A percentile compares a stretch with the other conserved stretches of the same genome.
These are phyloP conservation scores for Xylaria sp. DNA, from an alignment of 2,329 filamentous ascomycete species.

Conservation along the genomic window DNA sequence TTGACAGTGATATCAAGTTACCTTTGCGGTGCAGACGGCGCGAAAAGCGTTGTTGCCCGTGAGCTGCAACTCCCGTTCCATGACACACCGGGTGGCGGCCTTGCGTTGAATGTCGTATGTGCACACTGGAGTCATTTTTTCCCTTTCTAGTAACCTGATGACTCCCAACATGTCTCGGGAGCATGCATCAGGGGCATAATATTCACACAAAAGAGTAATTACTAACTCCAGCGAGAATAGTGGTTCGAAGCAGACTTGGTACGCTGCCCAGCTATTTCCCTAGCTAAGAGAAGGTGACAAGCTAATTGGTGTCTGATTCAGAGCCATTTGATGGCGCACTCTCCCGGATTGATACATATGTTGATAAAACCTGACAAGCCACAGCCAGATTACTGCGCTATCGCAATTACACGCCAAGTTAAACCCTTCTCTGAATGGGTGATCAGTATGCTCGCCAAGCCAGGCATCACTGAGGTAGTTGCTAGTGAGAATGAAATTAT, in stretches of 20 bases:
- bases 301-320: constrained; percentile 11
- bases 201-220: no score
- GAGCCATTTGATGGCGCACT: constrained; percentile 28
- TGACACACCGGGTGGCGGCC: constrained; percentile 19
- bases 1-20: constrained; percentile 30
- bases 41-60: constrained; percentile 31
- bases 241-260: constrained; percentile 35
- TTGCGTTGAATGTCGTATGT: constrained; percentile 34
- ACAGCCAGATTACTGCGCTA: constrained; percentile 31
- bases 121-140: no score
- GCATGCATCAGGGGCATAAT: no score
- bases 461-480: constrained; percentile 26
- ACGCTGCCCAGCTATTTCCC: neutral
- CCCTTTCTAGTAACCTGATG: no score
- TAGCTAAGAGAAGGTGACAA: neutral
- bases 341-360: constrained; percentile 31
- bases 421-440: constrained; percentile 32
- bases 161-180: no score
- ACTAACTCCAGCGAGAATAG: no score
- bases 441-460: constrained; percentile 31
- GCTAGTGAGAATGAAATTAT: constrained; percentile 26
- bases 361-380: constrained; percentile 28
- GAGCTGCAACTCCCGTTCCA: constrained; percentile 30
- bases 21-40: constrained; percentile 33
- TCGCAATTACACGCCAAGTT: constrained; percentile 32